Evolutionary conservation across 768 basidiomycete species (phyloP), one percentile per base, ranked within the genome.

Genomic region (Pulveroboletus sp.): DNA sequence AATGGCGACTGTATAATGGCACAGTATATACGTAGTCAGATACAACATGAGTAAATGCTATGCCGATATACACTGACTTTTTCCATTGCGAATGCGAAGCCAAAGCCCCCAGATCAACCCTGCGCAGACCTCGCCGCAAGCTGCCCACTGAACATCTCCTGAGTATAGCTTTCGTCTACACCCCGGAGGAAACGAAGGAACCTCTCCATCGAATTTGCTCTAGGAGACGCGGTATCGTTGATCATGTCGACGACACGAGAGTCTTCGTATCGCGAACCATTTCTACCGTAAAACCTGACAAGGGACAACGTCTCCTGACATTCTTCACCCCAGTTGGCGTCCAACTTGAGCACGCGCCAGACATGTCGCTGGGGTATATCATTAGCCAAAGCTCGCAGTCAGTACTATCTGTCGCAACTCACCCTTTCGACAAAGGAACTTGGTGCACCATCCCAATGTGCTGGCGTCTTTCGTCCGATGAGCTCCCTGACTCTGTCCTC

Each of bases 221-320:
- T 69, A 3, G 77, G 75, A 31, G 54, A 56, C 9, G 66, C 68
- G 6, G 66, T 65, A 54, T 82, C 80, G 31, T 78, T 65, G 35
- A 82, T 62, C 71, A 83, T 73, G 37, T 69, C 72, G 14, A 76
- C 56, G 21, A 85, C 76, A 21, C 72, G 67, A 24, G 72, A 56
- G 54, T 85, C 77, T 61, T 76, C 73, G 47, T 65, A 69, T 27
- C 75, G 74, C 24, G 62, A 66, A 6, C 83, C 84, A 8, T 73
- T 64, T 27, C 75, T 73, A 3, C 86, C 86, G 57, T 86, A 87
- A 46, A 78, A 65, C 15, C 58, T 62, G 37, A 84, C 64, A 33
- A 87, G 76, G 9, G 49, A 41, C 42, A 81, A 63, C 6, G 76
- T 79, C 55, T 81, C 81, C 14, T 67, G 65, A 60, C 80, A 81